Evolutionary conservation across 2,329 filamentous ascomycete genomes (phyloP).

Genomic region (Aspergillus sp.): DNA sequence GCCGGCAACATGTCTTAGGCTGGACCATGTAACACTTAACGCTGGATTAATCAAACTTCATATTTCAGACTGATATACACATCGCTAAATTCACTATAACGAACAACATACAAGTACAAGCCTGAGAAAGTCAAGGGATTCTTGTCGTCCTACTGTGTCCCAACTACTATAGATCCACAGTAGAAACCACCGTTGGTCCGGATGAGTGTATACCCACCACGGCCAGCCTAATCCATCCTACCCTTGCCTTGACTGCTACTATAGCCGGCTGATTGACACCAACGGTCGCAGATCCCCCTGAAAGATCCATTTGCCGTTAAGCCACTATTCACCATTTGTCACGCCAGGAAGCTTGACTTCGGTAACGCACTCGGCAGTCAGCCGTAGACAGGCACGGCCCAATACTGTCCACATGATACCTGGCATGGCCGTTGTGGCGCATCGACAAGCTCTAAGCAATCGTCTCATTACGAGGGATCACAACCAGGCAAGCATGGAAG

Average conservation of each 20-base stretch:
- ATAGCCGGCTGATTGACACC: not conserved
- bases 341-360: not conserved
- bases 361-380: not conserved
- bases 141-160: too few species aligned
- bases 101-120: too few species aligned
- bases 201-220: not conserved
- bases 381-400: too few species aligned
- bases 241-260: not conserved
- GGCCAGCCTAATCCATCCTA: too few species aligned
- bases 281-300: conserved; percentile 1
- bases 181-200: not conserved
- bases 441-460: not conserved
- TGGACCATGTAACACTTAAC: too few species aligned
- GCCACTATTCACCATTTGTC: not conserved
- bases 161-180: too few species aligned
- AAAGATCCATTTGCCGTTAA: not conserved
- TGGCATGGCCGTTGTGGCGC: not conserved
- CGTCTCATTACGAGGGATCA: not conserved
- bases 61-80: too few species aligned
- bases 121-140: too few species aligned
- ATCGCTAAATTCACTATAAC: too few species aligned
- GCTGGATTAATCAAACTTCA: too few species aligned
- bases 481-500: not conserved
- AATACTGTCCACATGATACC: not conserved
- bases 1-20: too few species aligned